These are phyloP conservation scores for Herpetomonas tarakana DNA, from an alignment of 208 protist species.

Conservation along the genomic window DNA sequence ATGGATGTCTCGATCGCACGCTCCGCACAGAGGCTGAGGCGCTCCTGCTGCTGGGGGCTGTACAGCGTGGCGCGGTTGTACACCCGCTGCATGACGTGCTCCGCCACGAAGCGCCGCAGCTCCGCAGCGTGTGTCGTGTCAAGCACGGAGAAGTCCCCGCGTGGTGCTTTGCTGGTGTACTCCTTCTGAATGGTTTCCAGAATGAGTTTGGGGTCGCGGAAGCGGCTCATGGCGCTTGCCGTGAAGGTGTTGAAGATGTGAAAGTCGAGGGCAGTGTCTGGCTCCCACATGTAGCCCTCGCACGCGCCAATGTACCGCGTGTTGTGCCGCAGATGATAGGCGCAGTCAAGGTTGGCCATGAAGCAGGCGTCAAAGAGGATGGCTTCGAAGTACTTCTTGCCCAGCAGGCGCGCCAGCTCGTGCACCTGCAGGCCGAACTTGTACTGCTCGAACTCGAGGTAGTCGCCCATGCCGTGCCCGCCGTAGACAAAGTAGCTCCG, in stretches of 20 bases:
- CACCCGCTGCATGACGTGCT: slow-evolving; percentile 71
- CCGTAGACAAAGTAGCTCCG: slow-evolving; percentile 86
- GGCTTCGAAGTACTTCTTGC: slow-evolving; percentile 62
- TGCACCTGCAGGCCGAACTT: slow-evolving; percentile 62
- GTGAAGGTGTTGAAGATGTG: slow-evolving; percentile 86
- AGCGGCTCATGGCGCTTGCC: slow-evolving; percentile 68
- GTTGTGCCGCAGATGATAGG: slow-evolving; percentile 80
- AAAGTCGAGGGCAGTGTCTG: slow-evolving; percentile 66
- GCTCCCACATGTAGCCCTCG: slow-evolving; percentile 87
- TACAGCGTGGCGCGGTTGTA: slow-evolving; percentile 78
- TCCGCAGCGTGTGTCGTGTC: slow-evolving; percentile 68
- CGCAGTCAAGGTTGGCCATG: slow-evolving; percentile 86
- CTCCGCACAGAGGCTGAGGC: slow-evolving; percentile 46
- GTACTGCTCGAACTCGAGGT: slow-evolving; percentile 70
- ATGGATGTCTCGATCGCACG: slow-evolving; percentile 25
- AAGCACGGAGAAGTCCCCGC: slow-evolving; percentile 74
- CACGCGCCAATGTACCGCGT: slow-evolving; percentile 78
- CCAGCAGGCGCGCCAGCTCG: slow-evolving; percentile 68
- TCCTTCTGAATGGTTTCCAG: slow-evolving; percentile 65
- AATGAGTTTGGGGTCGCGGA: slow-evolving; percentile 48
- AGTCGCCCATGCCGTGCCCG: slow-evolving; percentile 87
- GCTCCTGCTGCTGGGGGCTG: slow-evolving; percentile 49
- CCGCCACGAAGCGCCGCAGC: slow-evolving; percentile 53
- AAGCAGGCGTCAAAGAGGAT: slow-evolving; percentile 89
- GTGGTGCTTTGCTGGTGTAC: slow-evolving; percentile 63